phyloP scores from a whole-genome alignment of 257 asterid genomes.

The Jacaranda copaia region DNA sequence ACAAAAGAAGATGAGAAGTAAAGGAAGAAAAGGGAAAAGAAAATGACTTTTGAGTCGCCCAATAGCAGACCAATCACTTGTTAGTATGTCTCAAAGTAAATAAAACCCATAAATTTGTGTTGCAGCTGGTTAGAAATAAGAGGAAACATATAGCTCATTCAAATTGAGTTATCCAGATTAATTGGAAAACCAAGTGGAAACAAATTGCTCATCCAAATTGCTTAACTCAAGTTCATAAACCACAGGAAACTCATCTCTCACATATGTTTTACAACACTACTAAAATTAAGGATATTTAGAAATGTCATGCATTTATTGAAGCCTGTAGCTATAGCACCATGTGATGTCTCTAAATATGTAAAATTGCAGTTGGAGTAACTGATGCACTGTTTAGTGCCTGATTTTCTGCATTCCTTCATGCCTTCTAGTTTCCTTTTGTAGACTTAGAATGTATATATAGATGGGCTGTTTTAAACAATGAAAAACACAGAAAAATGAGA shows the following conservation, averaged over 20 bases:
- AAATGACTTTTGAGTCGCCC: constrained; percentile 16
- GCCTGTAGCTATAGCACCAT: background rate
- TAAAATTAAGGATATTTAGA: background rate
- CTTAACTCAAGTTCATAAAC: background rate
- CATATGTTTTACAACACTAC: background rate
- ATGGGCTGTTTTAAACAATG: too few species aligned
- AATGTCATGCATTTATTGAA: background rate
- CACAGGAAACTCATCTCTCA: constrained; percentile 10
- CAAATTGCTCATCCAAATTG: constrained; percentile 16
- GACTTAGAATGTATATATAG: too few species aligned
- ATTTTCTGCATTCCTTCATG: too few species aligned
- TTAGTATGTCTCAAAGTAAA: too few species aligned
- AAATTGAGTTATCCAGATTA: constrained; percentile 22
- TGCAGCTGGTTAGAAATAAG: constrained; percentile 13
- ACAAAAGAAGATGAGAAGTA: constrained; percentile 26
- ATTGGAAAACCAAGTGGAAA: constrained; percentile 14
- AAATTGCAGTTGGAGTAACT: background rate
- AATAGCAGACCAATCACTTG: too few species aligned
- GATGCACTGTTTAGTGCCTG: too few species aligned
- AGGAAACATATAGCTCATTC: constrained; percentile 11
- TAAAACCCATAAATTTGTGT: background rate
- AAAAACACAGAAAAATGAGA: too few species aligned
- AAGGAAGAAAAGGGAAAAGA: constrained; percentile 17
- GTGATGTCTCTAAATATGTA: background rate
- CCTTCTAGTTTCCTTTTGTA: too few species aligned